Evolutionary conservation across 176 grass and related monocot species (phyloP).

Genomic region (Phoenix dactylifera): DNA sequence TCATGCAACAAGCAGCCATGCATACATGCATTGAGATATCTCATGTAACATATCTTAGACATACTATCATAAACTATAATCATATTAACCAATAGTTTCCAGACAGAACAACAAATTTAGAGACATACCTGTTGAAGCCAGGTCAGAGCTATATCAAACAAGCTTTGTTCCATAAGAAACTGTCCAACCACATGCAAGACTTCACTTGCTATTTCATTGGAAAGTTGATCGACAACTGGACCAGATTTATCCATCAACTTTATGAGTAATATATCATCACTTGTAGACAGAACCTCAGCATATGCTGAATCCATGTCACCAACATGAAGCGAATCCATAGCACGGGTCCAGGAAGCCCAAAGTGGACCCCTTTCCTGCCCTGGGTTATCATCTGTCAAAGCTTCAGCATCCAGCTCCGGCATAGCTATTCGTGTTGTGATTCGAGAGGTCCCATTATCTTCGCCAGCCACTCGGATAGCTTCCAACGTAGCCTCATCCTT

Average conservation of each 20-base stretch:
- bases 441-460: conserved; percentile 77
- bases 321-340: conserved; percentile 82
- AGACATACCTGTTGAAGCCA: conserved; percentile 89
- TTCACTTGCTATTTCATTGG: conserved; percentile 66
- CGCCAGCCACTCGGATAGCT: conserved; percentile 90
- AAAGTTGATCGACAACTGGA: conserved; percentile 74
- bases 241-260: conserved; percentile 99
- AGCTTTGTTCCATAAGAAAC: conserved; percentile 80
- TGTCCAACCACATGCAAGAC: conserved; percentile 77
- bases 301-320: conserved; percentile 76
- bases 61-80: too few species aligned
- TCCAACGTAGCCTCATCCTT: conserved; percentile 96
- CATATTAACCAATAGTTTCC: too few species aligned
- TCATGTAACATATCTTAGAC: too few species aligned
- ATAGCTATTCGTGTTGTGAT: conserved; percentile 37
- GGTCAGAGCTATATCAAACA: conserved; percentile 74
- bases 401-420: conserved; percentile 64
- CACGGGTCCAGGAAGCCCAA: conserved; percentile 78
- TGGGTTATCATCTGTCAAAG: conserved; percentile 59
- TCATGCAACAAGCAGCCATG: too few species aligned
- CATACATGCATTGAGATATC: too few species aligned
- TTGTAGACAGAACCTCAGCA: conserved; percentile 69
- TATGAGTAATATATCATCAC: conserved; percentile 70
- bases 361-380: conserved; percentile 60
- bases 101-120: conserved; percentile 1